Conservation (phyloP, 2,329 filamentous ascomycete genomes). For the Fusarium sp. region DNA sequence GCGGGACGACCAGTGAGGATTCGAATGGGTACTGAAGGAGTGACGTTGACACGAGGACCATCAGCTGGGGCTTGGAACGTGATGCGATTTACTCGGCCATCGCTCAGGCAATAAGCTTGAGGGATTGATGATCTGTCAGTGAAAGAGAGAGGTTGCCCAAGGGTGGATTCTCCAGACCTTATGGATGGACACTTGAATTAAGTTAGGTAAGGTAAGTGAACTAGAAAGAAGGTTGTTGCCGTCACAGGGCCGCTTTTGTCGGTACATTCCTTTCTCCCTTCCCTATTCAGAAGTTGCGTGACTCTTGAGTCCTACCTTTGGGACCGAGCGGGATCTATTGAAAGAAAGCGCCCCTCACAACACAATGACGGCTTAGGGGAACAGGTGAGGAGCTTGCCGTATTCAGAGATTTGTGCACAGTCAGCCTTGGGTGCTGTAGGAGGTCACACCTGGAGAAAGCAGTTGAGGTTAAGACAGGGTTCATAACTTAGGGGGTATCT, state of each 20-base stretch:
- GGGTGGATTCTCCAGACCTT: conserved; percentile 23
- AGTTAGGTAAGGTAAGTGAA: neutral
- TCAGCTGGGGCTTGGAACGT: conserved; percentile 1
- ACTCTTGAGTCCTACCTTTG: conserved; percentile 1
- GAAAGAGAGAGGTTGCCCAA: conserved; percentile 19
- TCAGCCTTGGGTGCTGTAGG: neutral
- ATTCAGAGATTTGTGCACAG: neutral
- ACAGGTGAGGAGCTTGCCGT: conserved; percentile 2
- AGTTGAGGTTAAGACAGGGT: neutral
- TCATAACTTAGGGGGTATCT: conserved; percentile 18
- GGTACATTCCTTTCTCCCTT: conserved; percentile 31
- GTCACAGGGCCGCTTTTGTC: conserved; percentile 22
- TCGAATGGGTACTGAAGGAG: conserved; percentile 12
- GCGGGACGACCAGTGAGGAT: conserved; percentile 16
- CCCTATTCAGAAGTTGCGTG: neutral
- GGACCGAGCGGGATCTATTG: neutral
- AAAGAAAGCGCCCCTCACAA: neutral
- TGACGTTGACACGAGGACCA: neutral
- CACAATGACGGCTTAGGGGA: neutral
- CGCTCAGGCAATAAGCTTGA: neutral
- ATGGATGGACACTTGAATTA: conserved; percentile 27
- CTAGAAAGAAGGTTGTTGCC: conserved; percentile 26
- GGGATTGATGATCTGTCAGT: neutral
- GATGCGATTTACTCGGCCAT: neutral
- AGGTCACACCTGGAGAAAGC: neutral